Conservation (phyloP, 2,329 filamentous ascomycete species). For the Diplodia intermedia region DNA sequence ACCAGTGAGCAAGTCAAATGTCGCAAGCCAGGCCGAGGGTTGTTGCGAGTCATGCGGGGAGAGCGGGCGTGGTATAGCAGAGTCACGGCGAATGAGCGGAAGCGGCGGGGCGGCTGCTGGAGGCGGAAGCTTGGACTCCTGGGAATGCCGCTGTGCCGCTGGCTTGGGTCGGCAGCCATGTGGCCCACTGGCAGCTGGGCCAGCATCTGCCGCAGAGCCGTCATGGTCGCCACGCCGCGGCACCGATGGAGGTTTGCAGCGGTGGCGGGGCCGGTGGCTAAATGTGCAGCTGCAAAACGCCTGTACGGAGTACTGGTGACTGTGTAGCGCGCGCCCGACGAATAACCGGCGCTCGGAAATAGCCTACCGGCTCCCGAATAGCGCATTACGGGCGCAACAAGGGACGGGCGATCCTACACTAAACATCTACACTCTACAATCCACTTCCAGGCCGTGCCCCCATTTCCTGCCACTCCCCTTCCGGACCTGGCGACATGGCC, state of each 20-base stretch:
- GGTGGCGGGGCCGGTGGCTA: neutral
- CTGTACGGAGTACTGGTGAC: neutral
- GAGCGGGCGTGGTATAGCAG: neutral
- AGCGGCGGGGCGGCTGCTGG: neutral
- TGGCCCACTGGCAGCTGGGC: conserved; percentile 2
- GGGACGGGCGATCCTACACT: conserved; percentile 24
- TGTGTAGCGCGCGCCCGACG: neutral
- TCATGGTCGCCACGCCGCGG: conserved; percentile 17
- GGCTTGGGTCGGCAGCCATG: conserved; percentile 3
- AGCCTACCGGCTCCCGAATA: conserved; percentile 15
- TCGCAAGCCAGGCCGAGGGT: neutral
- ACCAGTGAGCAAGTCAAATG: neutral
- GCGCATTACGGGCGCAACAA: conserved; percentile 19
- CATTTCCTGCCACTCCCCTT: conserved; percentile 4
- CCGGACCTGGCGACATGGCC: conserved; percentile 28
- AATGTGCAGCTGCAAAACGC: neutral
- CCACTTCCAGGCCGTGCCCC: conserved; percentile 11
- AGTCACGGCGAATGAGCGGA: conserved; percentile 13
- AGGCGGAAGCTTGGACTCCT: conserved; percentile 4
- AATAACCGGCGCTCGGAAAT: conserved; percentile 18
- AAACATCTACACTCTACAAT: conserved; percentile 29
- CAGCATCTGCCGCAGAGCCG: neutral
- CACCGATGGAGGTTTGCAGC: neutral
- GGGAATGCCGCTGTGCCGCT: neutral
- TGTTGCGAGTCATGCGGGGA: conserved; percentile 7